These are phyloP conservation scores for Salinomyces thailandicus DNA, from an alignment of 2,329 filamentous ascomycete genomes.

Conservation along the genomic window DNA sequence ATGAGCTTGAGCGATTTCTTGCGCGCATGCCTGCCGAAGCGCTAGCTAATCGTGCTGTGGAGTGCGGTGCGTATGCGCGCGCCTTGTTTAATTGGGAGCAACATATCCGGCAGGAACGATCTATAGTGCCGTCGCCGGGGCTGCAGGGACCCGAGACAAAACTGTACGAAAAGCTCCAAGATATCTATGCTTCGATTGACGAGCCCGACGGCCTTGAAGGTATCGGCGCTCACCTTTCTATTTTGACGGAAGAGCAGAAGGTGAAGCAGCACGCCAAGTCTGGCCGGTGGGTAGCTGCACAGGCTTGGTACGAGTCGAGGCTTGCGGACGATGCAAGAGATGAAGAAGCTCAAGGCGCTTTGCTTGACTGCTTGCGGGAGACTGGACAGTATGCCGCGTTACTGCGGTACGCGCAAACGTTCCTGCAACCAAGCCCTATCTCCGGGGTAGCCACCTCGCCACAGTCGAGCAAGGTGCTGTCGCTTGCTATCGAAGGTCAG, in stretches of 20 bases:
- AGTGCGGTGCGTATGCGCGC: slow-evolving; percentile 85
- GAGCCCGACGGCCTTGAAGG: slow-evolving; percentile 95
- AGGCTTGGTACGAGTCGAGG: slow-evolving; percentile 95
- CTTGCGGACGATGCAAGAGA: slow-evolving; percentile 70
- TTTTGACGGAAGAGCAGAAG: slow-evolving; percentile 87
- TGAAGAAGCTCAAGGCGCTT: slow-evolving; percentile 65
- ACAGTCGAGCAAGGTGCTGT: slow-evolving; percentile 47
- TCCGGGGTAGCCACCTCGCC: background rate
- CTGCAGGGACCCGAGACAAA: slow-evolving; percentile 32
- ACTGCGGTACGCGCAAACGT: slow-evolving; percentile 77
- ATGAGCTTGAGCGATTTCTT: slow-evolving; percentile 62
- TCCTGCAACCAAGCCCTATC: slow-evolving; percentile 26
- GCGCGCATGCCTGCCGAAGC: slow-evolving; percentile 57
- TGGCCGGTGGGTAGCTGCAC: slow-evolving; percentile 84
- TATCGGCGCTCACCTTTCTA: slow-evolving; percentile 75
- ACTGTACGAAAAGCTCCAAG: slow-evolving; percentile 59
- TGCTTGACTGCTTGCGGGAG: slow-evolving; percentile 81
- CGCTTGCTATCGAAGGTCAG: slow-evolving; percentile 80
- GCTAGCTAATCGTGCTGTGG: slow-evolving; percentile 75
- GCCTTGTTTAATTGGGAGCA: slow-evolving; percentile 93
- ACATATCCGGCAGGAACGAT: slow-evolving; percentile 54
- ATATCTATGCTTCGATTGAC: slow-evolving; percentile 95
- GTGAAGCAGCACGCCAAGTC: slow-evolving; percentile 87
- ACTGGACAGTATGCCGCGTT: slow-evolving; percentile 73
- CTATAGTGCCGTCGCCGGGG: slow-evolving; percentile 31